These are phyloP conservation scores for Papiliotrema terrestris DNA, from an alignment of 1,284 basidiomycete genomes.

Conservation along the genomic window DNA sequence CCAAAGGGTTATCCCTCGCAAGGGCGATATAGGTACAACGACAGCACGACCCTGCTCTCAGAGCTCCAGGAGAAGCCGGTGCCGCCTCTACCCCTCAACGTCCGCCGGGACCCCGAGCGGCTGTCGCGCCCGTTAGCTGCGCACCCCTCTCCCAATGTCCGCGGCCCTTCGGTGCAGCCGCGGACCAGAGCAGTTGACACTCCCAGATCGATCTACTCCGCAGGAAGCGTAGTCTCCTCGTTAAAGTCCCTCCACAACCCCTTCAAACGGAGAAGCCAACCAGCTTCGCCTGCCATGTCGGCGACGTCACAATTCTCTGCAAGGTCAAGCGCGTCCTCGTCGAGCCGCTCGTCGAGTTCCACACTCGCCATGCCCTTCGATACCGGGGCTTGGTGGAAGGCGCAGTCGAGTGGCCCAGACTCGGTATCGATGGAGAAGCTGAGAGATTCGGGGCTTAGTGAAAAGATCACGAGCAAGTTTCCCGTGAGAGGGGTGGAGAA, in stretches of 20 bases:
- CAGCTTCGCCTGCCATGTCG: neutral
- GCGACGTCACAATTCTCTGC: neutral
- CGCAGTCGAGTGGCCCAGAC: neutral
- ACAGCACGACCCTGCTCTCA: neutral
- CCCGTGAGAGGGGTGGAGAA: constrained; percentile 6
- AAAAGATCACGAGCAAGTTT: constrained; percentile 23
- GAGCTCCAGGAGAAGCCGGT: constrained; percentile 14
- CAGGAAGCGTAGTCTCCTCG: constrained; percentile 8
- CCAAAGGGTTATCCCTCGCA: constrained; percentile 6
- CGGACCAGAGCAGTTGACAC: too few relatives aligned
- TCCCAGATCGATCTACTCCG: too few relatives aligned
- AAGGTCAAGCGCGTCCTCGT: neutral
- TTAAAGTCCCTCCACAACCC: constrained; percentile 13
- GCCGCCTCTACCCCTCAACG: constrained; percentile 17
- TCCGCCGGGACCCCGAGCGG: neutral
- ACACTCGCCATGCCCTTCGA: neutral
- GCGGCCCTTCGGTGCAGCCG: neutral
- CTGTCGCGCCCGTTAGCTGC: neutral
- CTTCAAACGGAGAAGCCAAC: neutral
- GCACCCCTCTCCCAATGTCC: neutral
- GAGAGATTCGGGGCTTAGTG: constrained; percentile 9
- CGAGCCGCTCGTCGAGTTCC: neutral
- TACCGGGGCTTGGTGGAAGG: neutral
- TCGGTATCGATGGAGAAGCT: neutral
- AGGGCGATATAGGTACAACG: neutral